Base-by-base conservation (phyloP, 805 yeast genomes). In the Yamadazyma endophytica region DNA sequence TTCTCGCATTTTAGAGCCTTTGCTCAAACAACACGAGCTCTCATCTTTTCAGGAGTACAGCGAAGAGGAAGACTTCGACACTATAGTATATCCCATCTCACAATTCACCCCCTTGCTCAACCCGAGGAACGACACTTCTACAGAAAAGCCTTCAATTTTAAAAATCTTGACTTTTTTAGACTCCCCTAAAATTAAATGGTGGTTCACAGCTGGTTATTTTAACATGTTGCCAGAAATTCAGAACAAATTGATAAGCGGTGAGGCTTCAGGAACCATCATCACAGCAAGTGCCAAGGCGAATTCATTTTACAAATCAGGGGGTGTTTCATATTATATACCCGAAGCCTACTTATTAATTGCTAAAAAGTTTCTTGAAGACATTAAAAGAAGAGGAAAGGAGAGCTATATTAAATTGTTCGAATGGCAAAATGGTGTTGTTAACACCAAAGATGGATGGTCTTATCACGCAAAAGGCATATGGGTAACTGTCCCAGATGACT, bases 381-480 rank as follows among this genome's bases (percentile, higher is more conserved):
- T 81, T 6, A 52, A 56, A 14, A 36, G 43, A 8, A 46, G 57
- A 18, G 64, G 69, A 2, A 71, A 67, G 44, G 59, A 64, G 12
- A 35, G 61, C 2, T 44, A 62, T 21, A 77, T 90, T 18, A 56
- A 61, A 13, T 61, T 92, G 21, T 68, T 68, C 34, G 97, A 90
- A 56, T 92, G 98, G 98, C 72, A 75, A 48, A 77, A 74, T 29
- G 98, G 98, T 1, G 64, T 77, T 3, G 95, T 87, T 3, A 86
- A 87, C 50, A 73, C 82, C 6, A 73, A 79, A 1, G 72, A 67
- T 17, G 98, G 98, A 1, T 90, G 98, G 97, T 85, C 97, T 0
- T 92, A 92, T 55, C 98, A 92, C 52, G 97, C 98, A 9, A 92
- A 92, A 52, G 98, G 98, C 1, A 61, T 90, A 4, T 92, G 97